Conservation (phyloP, 2,329 filamentous ascomycete genomes). For the Tolypocladium sp. region DNA sequence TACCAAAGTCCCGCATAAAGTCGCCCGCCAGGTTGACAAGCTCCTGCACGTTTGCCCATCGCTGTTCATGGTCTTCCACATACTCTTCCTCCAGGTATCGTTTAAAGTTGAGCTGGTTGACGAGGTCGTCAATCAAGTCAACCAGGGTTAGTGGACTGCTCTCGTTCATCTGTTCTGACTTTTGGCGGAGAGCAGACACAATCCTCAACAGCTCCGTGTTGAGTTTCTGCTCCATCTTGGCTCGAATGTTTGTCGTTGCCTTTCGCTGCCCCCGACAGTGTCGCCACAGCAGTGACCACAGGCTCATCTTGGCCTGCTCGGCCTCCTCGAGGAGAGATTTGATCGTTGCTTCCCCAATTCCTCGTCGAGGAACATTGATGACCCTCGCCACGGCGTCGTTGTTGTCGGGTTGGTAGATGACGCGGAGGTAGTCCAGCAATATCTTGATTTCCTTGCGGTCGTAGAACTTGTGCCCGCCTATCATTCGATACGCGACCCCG, state of each 20-base stretch:
- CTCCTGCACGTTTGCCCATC: conserved; percentile 86
- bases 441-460: conserved; percentile 84
- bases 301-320: conserved; percentile 54
- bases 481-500: conserved; percentile 85
- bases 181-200: conserved; percentile 21
- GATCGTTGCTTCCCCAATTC: conserved; percentile 71
- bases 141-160: conserved; percentile 28
- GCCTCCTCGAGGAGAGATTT: conserved; percentile 69
- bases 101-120: conserved; percentile 62
- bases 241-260: conserved; percentile 39
- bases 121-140: conserved; percentile 40
- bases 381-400: conserved; percentile 79
- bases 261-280: conserved; percentile 41
- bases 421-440: conserved; percentile 77
- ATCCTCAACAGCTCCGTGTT: conserved; percentile 40
- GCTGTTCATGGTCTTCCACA: conserved; percentile 63
- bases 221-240: conserved; percentile 42
- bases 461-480: conserved; percentile 83
- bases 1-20: conserved; percentile 40
- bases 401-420: conserved; percentile 75
- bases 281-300: conserved; percentile 64
- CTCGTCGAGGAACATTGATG: conserved; percentile 74
- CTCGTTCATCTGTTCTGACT: conserved; percentile 16
- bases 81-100: conserved; percentile 65
- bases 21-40: conserved; percentile 73